phyloP scores from a whole-genome alignment of 352 stramenopile genomes.

The Plasmopara halstedii region DNA sequence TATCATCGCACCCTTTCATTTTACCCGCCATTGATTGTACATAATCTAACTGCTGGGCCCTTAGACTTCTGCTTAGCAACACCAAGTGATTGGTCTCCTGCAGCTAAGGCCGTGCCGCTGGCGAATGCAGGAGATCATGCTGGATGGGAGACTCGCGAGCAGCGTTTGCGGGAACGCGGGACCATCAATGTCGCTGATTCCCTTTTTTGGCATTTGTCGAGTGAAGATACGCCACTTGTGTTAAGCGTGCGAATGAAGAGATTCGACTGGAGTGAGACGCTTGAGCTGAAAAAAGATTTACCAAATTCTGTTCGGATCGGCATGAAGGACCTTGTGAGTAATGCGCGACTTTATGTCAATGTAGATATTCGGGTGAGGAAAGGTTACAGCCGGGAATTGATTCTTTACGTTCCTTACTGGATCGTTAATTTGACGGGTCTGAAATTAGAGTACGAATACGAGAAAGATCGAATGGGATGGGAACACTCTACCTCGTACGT shows the following conservation, averaged over 20 bases:
- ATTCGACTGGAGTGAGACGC: conserved; percentile 78
- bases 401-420: conserved; percentile 85
- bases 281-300: conserved; percentile 44
- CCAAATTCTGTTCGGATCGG: conserved; percentile 53
- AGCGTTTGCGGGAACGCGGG: conserved; percentile 71
- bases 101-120: conserved; percentile 28
- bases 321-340: conserved; percentile 75
- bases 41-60: conserved; percentile 65
- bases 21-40: conserved; percentile 66
- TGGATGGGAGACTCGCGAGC: conserved; percentile 68
- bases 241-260: conserved; percentile 76
- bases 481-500: conserved; percentile 63
- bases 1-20: conserved; percentile 76
- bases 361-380: conserved; percentile 47
- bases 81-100: conserved; percentile 60
- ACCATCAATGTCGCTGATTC: conserved; percentile 71
- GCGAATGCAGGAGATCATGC: conserved; percentile 31
- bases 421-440: conserved; percentile 82
- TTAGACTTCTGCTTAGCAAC: conserved; percentile 71
- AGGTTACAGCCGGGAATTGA: conserved; percentile 57
- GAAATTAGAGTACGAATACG: conserved; percentile 79
- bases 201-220: conserved; percentile 77
- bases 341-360: conserved; percentile 62
- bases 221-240: conserved; percentile 68
- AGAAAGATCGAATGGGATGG: conserved; percentile 56